Percentiles rank a stretch among this genome's conserved stretches.
phyloP scores from a whole-genome alignment of 495 filamentous ascomycete species.

The Penicillium macrosclerotiorum region DNA sequence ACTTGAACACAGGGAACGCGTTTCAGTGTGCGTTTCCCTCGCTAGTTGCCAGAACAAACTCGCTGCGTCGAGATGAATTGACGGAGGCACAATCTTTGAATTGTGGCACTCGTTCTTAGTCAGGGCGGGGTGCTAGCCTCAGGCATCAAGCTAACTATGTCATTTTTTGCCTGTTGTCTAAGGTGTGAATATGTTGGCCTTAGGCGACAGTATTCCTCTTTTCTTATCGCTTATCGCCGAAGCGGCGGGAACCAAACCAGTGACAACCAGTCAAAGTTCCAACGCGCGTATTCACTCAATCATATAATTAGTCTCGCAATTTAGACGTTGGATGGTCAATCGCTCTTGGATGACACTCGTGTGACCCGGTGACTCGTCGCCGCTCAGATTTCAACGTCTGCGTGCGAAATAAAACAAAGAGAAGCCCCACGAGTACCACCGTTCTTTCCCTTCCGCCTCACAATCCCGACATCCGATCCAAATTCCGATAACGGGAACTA shows the following conservation, averaged over 20 bases:
- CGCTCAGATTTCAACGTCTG: background rate
- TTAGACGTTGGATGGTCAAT: conserved; percentile 1
- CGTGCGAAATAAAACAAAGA: background rate
- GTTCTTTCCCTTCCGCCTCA: too few relatives aligned
- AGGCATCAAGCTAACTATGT: conserved; percentile 30
- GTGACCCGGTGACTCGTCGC: background rate
- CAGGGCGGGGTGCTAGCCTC: conserved; percentile 31
- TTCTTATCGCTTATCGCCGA: conserved; percentile 26
- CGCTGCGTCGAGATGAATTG: conserved; percentile 13
- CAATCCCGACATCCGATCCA: conserved; percentile 5
- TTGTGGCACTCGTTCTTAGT: conserved; percentile 32
- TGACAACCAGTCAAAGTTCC: conserved; percentile 1
- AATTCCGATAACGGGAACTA: conserved; percentile 16
- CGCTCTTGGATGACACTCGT: background rate
- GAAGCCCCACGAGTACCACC: too few relatives aligned
- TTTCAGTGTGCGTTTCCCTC: conserved; percentile 7
- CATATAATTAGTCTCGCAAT: conserved; percentile 6
- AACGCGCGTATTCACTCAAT: too few relatives aligned
- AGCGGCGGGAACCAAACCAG: background rate
- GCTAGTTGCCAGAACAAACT: conserved; percentile 7
- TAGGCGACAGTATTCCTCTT: conserved; percentile 2
- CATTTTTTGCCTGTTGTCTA: conserved; percentile 13
- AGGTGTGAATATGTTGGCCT: background rate
- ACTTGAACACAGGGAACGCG: conserved; percentile 4
- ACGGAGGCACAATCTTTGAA: conserved; percentile 33